These are phyloP conservation scores for Agarophyton chilense DNA, from an alignment of 23 red algal genomes.

Conservation along the genomic window DNA sequence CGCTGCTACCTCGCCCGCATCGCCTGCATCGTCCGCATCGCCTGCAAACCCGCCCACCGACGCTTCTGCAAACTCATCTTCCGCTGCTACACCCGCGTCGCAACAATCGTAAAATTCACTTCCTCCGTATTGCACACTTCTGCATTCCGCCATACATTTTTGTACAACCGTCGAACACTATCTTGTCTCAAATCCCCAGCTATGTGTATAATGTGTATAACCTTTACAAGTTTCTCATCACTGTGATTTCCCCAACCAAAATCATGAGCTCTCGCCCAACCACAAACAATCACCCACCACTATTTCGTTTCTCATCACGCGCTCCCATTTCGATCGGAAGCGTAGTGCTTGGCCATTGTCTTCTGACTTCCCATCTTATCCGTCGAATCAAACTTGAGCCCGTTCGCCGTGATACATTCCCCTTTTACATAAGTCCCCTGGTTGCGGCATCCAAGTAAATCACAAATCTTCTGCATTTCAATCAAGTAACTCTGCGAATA, in stretches of 20 bases:
- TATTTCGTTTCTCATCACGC: no score
- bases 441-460: conserved; percentile 64
- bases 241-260: no score
- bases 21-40: background rate
- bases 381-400: conserved; percentile 17
- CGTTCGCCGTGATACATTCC: conserved; percentile 42
- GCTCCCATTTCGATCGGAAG: conserved; percentile 47
- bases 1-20: background rate
- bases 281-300: no score
- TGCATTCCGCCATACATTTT: no score
- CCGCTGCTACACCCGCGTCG: conserved; percentile 2
- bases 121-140: no score
- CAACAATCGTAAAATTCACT: background rate
- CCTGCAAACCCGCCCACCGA: background rate
- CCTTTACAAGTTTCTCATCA: background rate
- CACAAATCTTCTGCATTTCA: conserved; percentile 47
- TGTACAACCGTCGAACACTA: conserved; percentile 17
- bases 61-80: background rate
- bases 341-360: conserved; percentile 1
- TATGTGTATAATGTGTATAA: background rate
- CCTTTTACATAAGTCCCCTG: conserved; percentile 50
- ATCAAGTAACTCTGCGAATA: conserved; percentile 32
- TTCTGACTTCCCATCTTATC: background rate
- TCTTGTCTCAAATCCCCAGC: conserved; percentile 3
- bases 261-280: no score